Evolutionary conservation across 2,329 filamentous ascomycete species (phyloP), one percentile per base, ranked within the genome.

Genomic region (Curvularia sp.): DNA sequence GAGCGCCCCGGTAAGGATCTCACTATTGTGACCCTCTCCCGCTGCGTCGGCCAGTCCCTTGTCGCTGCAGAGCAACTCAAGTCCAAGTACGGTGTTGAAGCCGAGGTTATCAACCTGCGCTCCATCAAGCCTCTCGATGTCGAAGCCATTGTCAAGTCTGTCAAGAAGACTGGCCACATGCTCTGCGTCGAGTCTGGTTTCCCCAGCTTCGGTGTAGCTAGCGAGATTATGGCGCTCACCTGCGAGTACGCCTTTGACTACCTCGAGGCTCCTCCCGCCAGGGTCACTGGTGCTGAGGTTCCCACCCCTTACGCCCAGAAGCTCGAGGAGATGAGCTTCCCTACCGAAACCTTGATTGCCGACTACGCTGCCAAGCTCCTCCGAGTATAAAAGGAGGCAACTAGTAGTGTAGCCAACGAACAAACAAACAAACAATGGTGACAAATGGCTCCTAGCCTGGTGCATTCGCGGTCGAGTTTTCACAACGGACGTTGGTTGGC

Each of bases 191-290:
- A 98, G 82, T 97, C 93, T 56, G 95, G 94, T 66, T 99, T 93
- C 87, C 95, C 95, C 64, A 91, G 92, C 74, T 99, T 93, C 77
- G 95, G 95, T 78, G 92, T 99, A 69, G 87, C 89, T 59, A 87
- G 94, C 57, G 95, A 99, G 83, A 93, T 99, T 72, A 87, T 99
- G 64, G 95, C 95, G 59, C 84, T 97, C 60, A 89, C 92, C 64
- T 96, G 96, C 90, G 95, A 99, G 82, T 99, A 98, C 80, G 93
- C 87, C 64, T 99, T 98, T 77, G 95, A 99, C 83, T 98, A 96
- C 83, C 89, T 99, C 66, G 89, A 97, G 74, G 92, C 93, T 55
- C 95, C 95, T 47, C 95, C 93, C 61, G 90, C 94, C 80, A 89
- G 95, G 79, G 88, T 99, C 74, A 98, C 95, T 59, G 95, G 95